These are phyloP conservation scores for Zygotorulaspora chibaensis DNA, from an alignment of 805 yeast genomes.

Conservation along the genomic window DNA sequence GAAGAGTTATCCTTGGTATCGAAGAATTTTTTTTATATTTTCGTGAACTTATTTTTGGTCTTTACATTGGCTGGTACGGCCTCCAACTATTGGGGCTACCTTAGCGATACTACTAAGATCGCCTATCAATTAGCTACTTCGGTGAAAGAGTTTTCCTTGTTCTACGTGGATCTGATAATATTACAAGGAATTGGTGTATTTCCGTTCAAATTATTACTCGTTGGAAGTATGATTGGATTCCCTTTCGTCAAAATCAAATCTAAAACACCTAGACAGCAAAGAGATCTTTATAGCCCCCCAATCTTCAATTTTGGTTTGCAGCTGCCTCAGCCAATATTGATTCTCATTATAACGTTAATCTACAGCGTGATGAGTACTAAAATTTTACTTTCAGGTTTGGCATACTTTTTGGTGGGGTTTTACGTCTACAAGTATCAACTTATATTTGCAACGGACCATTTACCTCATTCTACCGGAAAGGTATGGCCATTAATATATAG, in stretches of 20 bases:
- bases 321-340: constrained; percentile 85
- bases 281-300: constrained; percentile 80
- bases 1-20: constrained; percentile 86
- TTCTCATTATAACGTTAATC: constrained; percentile 76
- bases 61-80: constrained; percentile 94
- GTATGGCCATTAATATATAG: constrained; percentile 91
- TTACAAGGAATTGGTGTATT: constrained; percentile 84
- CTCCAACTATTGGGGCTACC: constrained; percentile 68
- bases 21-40: constrained; percentile 90
- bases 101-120: constrained; percentile 84
- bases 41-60: constrained; percentile 87
- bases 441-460: constrained; percentile 85
- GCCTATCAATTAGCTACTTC: constrained; percentile 85
- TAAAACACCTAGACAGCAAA: constrained; percentile 79
- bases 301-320: constrained; percentile 85
- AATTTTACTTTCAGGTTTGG: constrained; percentile 75
- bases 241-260: constrained; percentile 62
- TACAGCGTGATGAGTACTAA: constrained; percentile 89
- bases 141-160: constrained; percentile 70
- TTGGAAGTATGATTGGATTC: constrained; percentile 73
- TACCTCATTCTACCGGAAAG: constrained; percentile 94
- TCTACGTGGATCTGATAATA: constrained; percentile 83
- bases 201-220: constrained; percentile 78
- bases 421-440: constrained; percentile 88
- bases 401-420: constrained; percentile 81